Evolutionary conservation across 2,329 filamentous ascomycete species (phyloP).

Genomic region (Fusarium xyrophilum): DNA sequence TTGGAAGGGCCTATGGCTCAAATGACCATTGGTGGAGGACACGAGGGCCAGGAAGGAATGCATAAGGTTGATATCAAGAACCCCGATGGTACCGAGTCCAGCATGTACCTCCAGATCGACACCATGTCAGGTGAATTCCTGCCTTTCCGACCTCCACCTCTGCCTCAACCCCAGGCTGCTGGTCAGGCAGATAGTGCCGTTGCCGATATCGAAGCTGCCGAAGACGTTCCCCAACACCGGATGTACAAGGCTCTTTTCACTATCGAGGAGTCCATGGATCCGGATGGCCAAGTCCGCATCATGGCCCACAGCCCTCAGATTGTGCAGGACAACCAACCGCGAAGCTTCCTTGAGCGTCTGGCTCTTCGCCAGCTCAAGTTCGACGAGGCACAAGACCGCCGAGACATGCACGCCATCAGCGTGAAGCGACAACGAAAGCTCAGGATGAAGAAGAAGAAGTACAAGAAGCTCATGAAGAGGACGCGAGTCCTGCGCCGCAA

Average conservation of each 20-base stretch:
- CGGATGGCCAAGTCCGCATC: constrained; percentile 66
- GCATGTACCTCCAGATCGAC: constrained; percentile 71
- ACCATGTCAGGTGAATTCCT: constrained; percentile 73
- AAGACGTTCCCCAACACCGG: constrained; percentile 56
- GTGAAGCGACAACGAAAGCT: constrained; percentile 91
- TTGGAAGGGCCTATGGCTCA: constrained; percentile 65
- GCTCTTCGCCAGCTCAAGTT: constrained; percentile 67
- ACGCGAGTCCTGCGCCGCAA: constrained; percentile 89
- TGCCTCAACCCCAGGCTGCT: constrained; percentile 67
- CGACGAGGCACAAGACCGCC: constrained; percentile 59
- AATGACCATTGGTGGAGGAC: constrained; percentile 55
- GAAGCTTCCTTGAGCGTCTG: constrained; percentile 74
- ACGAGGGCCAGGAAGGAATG: constrained; percentile 55
- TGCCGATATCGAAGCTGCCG: constrained; percentile 44
- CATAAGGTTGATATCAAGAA: constrained; percentile 61
- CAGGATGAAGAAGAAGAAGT: constrained; percentile 99
- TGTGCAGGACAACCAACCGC: constrained; percentile 56
- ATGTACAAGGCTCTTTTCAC: constrained; percentile 71
- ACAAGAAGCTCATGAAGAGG: constrained; percentile 97
- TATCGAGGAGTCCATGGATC: constrained; percentile 70
- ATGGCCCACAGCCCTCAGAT: constrained; percentile 66
- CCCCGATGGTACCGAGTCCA: constrained; percentile 63
- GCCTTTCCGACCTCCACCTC: constrained; percentile 85
- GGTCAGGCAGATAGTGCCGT: constrained; percentile 48
- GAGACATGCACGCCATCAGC: constrained; percentile 80